A percentile compares a stretch with the other conserved stretches of the same genome.
phyloP scores from a whole-genome alignment of 306 rosid species.

The Abrus precatorius region DNA sequence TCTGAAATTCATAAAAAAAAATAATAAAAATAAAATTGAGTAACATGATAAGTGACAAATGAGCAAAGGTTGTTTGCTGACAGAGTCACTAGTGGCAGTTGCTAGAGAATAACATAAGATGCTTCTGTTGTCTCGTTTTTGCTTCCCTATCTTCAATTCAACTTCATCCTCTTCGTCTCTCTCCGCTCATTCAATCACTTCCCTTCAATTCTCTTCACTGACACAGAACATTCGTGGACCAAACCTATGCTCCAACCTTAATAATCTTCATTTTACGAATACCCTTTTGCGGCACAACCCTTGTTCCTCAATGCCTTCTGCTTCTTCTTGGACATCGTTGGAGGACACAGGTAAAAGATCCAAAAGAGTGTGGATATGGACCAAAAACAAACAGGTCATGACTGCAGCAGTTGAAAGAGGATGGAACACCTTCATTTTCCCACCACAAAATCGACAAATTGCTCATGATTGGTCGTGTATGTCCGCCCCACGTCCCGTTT shows the following conservation, averaged over 20 bases:
- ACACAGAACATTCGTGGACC: constrained; percentile 33
- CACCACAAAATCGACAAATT: constrained; percentile 61
- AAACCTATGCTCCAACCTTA: constrained; percentile 27
- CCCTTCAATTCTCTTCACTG: constrained; percentile 2
- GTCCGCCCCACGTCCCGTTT: background rate
- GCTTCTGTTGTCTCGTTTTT: constrained; percentile 10
- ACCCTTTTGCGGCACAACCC: constrained; percentile 41
- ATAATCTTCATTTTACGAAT: constrained; percentile 29
- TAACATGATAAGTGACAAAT: too few relatives aligned
- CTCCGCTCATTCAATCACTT: background rate
- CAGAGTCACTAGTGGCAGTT: too few relatives aligned
- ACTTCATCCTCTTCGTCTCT: background rate
- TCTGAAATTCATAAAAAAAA: too few relatives aligned
- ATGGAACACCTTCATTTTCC: constrained; percentile 82
- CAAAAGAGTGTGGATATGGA: constrained; percentile 93
- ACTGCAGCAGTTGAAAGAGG: constrained; percentile 94
- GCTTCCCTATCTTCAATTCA: constrained; percentile 33
- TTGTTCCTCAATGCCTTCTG: constrained; percentile 52
- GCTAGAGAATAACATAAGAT: background rate
- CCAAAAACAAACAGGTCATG: constrained; percentile 72
- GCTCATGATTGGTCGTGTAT: constrained; percentile 88
- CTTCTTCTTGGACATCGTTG: constrained; percentile 39
- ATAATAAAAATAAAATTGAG: too few relatives aligned
- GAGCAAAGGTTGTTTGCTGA: too few relatives aligned
- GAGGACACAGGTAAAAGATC: constrained; percentile 52